These are phyloP conservation scores for Hyaloperonospora arabidopsidis DNA, from an alignment of 352 stramenopile species.

Conservation along the genomic window DNA sequence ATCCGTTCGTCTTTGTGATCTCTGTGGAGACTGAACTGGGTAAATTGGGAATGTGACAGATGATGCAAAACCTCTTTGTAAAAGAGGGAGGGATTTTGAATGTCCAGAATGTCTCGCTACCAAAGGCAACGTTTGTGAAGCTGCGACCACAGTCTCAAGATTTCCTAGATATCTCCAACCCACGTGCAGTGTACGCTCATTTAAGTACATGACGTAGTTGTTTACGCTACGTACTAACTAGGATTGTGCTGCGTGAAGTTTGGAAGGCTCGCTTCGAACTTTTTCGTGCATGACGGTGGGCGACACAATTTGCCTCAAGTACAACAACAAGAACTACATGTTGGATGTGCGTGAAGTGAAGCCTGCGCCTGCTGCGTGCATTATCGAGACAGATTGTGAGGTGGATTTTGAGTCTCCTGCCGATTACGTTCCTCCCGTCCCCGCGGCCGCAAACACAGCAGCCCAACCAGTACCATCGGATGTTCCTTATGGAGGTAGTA, in stretches of 20 bases:
- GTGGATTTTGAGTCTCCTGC: conserved; percentile 97
- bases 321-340: conserved; percentile 98
- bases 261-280: conserved; percentile 76
- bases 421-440: conserved; percentile 61
- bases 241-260: conserved; percentile 24
- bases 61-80: conserved; percentile 99
- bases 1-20: background rate
- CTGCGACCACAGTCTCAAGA: conserved; percentile 97
- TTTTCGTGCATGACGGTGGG: conserved; percentile 97
- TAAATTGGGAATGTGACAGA: conserved; percentile 35
- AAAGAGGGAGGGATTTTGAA: conserved; percentile 90
- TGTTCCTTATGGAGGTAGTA: conserved; percentile 55
- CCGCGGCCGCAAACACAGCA: conserved; percentile 13
- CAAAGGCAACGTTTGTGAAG: conserved; percentile 98
- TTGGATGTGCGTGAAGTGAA: conserved; percentile 96
- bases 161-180: conserved; percentile 99
- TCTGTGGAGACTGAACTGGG: background rate
- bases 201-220: background rate
- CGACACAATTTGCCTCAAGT: conserved; percentile 97
- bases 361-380: conserved; percentile 93
- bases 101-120: conserved; percentile 93
- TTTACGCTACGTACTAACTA: conserved; percentile 1
- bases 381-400: conserved; percentile 99
- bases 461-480: conserved; percentile 35
- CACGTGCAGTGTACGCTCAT: conserved; percentile 90